phyloP scores from a whole-genome alignment of 2,329 filamentous ascomycete genomes.

The Xylariaceae sp. region DNA sequence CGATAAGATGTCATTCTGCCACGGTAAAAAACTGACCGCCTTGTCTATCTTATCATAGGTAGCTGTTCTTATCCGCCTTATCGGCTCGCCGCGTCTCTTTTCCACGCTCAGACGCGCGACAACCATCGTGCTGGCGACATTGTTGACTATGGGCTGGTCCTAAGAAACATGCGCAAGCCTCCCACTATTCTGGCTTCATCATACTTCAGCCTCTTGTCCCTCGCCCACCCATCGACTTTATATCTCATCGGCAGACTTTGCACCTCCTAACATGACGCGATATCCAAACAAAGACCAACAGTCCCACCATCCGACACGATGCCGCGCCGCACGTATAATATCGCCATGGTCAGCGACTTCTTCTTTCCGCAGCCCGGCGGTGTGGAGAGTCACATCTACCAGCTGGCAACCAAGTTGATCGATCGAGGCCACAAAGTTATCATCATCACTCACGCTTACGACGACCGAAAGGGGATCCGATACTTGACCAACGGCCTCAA shows the following conservation, averaged over 20 bases:
- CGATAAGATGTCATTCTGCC: slow-evolving; percentile 15
- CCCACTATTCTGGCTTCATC: too few relatives aligned
- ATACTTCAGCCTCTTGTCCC: too few relatives aligned
- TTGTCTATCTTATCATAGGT: slow-evolving; percentile 12
- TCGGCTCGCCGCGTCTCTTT: too few relatives aligned
- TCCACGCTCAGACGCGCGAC: too few relatives aligned
- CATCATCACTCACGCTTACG: slow-evolving; percentile 92
- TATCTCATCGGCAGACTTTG: too few relatives aligned
- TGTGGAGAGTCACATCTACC: slow-evolving; percentile 97
- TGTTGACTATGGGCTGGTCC: too few relatives aligned
- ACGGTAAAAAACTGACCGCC: slow-evolving; percentile 20
- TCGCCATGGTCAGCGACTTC: slow-evolving; percentile 96
- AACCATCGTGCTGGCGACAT: too few relatives aligned
- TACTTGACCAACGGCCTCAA: slow-evolving; percentile 97
- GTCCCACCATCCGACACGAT: slow-evolving; percentile 28
- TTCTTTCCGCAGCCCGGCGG: slow-evolving; percentile 98
- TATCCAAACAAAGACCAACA: slow-evolving; percentile 2
- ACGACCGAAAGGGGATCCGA: slow-evolving; percentile 81
- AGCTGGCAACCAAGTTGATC: slow-evolving; percentile 90
- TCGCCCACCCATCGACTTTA: too few relatives aligned
- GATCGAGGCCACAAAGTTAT: slow-evolving; percentile 98
- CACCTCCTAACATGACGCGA: slow-evolving; percentile 15
- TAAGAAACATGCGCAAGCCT: too few relatives aligned
- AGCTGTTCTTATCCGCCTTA: slow-evolving; percentile 6
- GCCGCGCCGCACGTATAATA: slow-evolving; percentile 55